Evolutionary conservation across 441 rosid genomes (phyloP).

Genomic region (Erysimum cheiri): DNA sequence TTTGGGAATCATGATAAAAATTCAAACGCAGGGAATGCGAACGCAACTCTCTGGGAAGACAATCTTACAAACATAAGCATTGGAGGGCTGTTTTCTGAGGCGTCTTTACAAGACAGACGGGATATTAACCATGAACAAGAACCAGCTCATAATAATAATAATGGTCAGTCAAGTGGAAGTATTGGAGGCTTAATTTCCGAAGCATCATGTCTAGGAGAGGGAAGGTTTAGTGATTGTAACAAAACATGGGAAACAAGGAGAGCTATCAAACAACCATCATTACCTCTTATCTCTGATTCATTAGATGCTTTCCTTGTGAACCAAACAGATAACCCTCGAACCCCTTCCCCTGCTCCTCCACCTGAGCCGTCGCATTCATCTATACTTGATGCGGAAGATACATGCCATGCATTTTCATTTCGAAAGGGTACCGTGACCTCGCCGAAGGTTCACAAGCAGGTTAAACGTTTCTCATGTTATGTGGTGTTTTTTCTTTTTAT

Average conservation of each 20-base stretch:
- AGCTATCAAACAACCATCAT: conserved; percentile 54
- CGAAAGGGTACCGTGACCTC: conserved; percentile 46
- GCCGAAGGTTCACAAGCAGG: conserved; percentile 36
- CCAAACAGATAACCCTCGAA: conserved; percentile 50
- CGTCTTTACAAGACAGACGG: conserved; percentile 71
- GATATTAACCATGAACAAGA: conserved; percentile 41
- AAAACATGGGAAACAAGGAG: conserved; percentile 50
- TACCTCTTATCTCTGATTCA: conserved; percentile 62
- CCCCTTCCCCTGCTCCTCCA: conserved; percentile 45
- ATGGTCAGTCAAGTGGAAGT: conserved; percentile 26
- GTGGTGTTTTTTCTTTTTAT: conserved; percentile 32
- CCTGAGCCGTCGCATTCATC: conserved; percentile 56
- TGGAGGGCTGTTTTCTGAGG: conserved; percentile 88
- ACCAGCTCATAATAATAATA: conserved; percentile 42
- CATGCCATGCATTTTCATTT: conserved; percentile 84
- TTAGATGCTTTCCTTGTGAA: conserved; percentile 69
- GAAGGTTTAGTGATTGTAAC: conserved; percentile 46
- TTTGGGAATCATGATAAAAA: conserved; percentile 42
- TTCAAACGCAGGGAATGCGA: conserved; percentile 43
- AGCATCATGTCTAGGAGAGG: conserved; percentile 59
- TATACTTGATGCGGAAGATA: conserved; percentile 89
- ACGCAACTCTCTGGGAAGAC: conserved; percentile 65
- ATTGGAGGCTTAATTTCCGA: conserved; percentile 53
- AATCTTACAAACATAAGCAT: conserved; percentile 73
- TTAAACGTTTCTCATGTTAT: background rate